A percentile compares a stretch with the other conserved stretches of the same genome.
phyloP scores from a whole-genome alignment of 1,284 basidiomycete species.

The Marasmius sp. region DNA sequence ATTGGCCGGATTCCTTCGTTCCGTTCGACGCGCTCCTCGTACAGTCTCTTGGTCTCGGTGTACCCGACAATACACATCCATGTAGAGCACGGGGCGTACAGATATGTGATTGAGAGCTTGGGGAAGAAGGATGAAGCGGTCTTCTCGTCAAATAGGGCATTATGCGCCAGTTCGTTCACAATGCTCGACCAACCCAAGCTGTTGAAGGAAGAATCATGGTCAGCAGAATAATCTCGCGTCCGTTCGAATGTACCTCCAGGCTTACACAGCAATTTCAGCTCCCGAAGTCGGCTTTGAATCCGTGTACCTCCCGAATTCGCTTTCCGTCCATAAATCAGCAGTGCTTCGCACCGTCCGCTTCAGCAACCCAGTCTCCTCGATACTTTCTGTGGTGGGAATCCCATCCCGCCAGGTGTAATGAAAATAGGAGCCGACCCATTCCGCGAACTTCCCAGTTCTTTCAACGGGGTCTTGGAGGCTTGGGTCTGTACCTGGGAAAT shows the following conservation, averaged over 20 bases:
- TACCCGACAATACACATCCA: slow-evolving; percentile 26
- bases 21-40: slow-evolving; percentile 16
- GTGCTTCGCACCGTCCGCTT: slow-evolving; percentile 17
- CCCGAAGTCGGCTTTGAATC: slow-evolving; percentile 17
- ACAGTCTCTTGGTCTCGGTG: slow-evolving; percentile 18
- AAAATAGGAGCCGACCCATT: neutral
- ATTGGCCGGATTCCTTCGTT: neutral
- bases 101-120: slow-evolving; percentile 19
- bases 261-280: slow-evolving; percentile 24
- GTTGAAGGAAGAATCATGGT: neutral
- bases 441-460: neutral
- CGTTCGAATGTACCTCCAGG: neutral
- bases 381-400: neutral
- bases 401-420: neutral
- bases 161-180: slow-evolving; percentile 17
- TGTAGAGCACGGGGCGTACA: slow-evolving; percentile 20
- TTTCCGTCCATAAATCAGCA: slow-evolving; percentile 20
- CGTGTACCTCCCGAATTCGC: slow-evolving; percentile 20
- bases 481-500: neutral
- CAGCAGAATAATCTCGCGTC: neutral
- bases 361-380: neutral
- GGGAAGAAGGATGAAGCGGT: slow-evolving; percentile 23
- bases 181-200: neutral
- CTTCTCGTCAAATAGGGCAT: slow-evolving; percentile 24
- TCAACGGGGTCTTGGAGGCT: neutral